Evolutionary conservation across 2,329 filamentous ascomycete species (phyloP).

Genomic region (Cucurbitaria berberidis): DNA sequence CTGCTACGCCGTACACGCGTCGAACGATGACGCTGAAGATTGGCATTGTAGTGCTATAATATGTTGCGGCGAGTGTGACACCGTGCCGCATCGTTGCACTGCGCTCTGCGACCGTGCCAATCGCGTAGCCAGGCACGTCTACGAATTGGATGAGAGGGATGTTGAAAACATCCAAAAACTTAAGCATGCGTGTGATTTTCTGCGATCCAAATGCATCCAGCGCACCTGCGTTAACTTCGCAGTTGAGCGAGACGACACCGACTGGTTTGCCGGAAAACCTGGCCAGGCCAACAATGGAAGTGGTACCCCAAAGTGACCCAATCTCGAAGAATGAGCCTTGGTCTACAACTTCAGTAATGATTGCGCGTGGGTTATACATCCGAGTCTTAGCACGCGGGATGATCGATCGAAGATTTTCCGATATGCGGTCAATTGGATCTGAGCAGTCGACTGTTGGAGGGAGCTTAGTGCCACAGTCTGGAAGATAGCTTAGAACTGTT

Average conservation of each 20-base stretch:
- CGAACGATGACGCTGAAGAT: constrained; percentile 69
- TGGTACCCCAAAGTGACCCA: constrained; percentile 66
- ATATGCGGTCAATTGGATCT: constrained; percentile 59
- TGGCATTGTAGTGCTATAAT: constrained; percentile 67
- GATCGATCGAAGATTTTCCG: constrained; percentile 59
- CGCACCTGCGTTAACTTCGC: constrained; percentile 65
- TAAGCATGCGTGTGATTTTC: constrained; percentile 65
- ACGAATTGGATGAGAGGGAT: constrained; percentile 68
- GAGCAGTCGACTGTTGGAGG: constrained; percentile 57
- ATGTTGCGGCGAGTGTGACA: constrained; percentile 65
- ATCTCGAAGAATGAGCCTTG: constrained; percentile 67
- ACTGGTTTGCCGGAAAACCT: constrained; percentile 63
- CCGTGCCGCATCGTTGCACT: constrained; percentile 70
- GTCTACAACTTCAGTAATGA: constrained; percentile 65
- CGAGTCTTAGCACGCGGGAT: constrained; percentile 64
- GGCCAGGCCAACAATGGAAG: constrained; percentile 66
- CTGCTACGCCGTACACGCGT: constrained; percentile 68
- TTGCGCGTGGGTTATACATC: constrained; percentile 65
- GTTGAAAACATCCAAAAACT: constrained; percentile 70
- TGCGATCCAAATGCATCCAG: constrained; percentile 66
- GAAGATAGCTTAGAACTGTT: constrained; percentile 63
- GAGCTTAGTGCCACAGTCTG: constrained; percentile 62
- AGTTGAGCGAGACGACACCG: constrained; percentile 66
- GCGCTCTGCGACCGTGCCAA: constrained; percentile 68
- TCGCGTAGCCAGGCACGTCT: constrained; percentile 66